Base-by-base conservation (phyloP, 208 protist species). In the Novymonas esmeraldas region DNA sequence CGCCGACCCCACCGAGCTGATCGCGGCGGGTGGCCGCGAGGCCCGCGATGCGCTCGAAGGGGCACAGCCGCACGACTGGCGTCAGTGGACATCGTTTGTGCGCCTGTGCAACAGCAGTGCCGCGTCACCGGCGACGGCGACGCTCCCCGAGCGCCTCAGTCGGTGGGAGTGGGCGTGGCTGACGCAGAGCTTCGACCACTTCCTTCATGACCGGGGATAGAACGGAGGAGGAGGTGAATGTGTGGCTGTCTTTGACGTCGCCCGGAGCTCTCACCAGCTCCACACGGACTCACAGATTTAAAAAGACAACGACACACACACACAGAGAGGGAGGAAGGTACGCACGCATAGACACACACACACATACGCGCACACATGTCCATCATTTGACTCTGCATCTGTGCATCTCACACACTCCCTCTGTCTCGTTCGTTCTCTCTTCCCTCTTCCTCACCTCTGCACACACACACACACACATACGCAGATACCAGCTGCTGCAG, bases 81-180 rank as follows among this genome's bases (percentile, higher is more conserved):
- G 50, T 3, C 48, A 77, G 44, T 78, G 73, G 73, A 4, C 26
- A 3, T 38, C 34, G 11, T 81, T 77, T 28, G 64, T 77, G 59
- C 59, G 42, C 38, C 16, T 44, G 20, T 78, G 31, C 51, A 62
- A 45, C 24, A 44, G 31, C 7, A 26, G 48, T 24, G 6, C 50
- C 0, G 49, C 26, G 20, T 50, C 26, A 29, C 28, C 48, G 41
- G 20, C 34, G 36, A 31, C 36, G 22, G 22, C 34, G 28, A 22
- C 56, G 16, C 31, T 79, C 42, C 51, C 59, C 6, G 33, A 55
- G 56, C 56, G 6, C 29, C 59, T 74, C n/a, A 76, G 71, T 39
- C 42, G 55, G 11, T 64, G 65, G 67, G 78, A 84, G 49, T 66
- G 51, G 63, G 33, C 49, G 54, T 80, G 73, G 78, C 69, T 84